These are phyloP conservation scores for Trichosporon sp. DNA, from an alignment of 1,284 basidiomycete genomes.

Conservation along the genomic window DNA sequence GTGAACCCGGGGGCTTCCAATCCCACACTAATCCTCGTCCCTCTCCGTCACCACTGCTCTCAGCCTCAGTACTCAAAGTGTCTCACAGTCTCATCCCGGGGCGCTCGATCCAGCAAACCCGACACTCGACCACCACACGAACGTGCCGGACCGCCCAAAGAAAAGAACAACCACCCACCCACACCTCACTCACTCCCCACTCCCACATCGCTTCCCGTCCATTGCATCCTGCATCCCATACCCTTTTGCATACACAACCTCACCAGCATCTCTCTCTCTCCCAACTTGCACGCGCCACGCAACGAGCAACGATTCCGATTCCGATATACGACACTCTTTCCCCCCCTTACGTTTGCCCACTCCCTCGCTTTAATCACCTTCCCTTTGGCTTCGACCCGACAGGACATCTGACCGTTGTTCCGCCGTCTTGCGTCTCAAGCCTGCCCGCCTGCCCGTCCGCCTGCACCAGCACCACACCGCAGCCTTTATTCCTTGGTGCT, in stretches of 20 bases:
- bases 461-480: no score
- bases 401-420: neutral
- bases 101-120: neutral
- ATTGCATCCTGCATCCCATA: neutral
- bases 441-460: no score
- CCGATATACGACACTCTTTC: neutral
- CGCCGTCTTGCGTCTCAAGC: neutral
- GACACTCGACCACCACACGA: neutral
- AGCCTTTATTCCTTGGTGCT: neutral
- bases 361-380: neutral
- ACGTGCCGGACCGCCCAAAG: neutral
- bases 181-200: neutral
- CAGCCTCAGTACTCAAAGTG: no score
- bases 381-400: constrained; percentile 7
- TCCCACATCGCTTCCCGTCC: neutral
- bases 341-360: neutral
- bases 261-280: neutral
- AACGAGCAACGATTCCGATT: neutral
- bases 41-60: no score
- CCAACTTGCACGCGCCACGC: neutral
- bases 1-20: no score
- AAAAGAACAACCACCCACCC: neutral
- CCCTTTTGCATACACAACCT: neutral
- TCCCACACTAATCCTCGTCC: no score
- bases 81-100: neutral